Evolutionary conservation across 2,329 filamentous ascomycete species (phyloP), one percentile per base, ranked within the genome.

Genomic region (Pseudopithomyces maydicus): DNA sequence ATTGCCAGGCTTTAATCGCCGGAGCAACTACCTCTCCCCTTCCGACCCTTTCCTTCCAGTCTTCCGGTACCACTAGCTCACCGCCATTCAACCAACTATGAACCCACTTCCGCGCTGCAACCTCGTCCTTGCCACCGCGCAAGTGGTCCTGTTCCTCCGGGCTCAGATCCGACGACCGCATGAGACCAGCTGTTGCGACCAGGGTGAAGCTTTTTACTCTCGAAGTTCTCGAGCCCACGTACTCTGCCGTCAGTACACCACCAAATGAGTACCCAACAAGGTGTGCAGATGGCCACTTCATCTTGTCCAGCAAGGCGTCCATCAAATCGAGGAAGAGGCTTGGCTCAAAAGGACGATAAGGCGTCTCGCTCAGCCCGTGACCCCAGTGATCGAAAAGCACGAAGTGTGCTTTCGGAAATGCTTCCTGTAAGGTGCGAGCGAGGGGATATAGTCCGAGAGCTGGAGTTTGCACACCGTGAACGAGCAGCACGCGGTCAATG

Each of bases 241-340:
- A 85, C 0, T 73, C 73, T 0, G 73, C 74, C 0, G 77, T 72
- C 0, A 78, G 67, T 0, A 74, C 67, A 1, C 72, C 80, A 11
- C 83, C 83, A 49, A 85, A 83, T 0, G 82, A 84, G 61, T 73
- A 85, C 0, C 82, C 81, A 0, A 85, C 52, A 0, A 85, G 47
- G 62, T 84, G 80, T 0, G 74, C 78, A 17, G 69, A 58, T 0
- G 63, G 11, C 83, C 82, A 85, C 0, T 51, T 12, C 0, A 85
- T 57, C 2, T 74, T 64, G 1, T 65, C 67, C 3, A 85, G 60
- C 0, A 84, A 26, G 0, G 56, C 56, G 5, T 79, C 72, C 0
- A 85, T 52, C 2, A 81, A 63, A 0, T 15, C 15, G 44, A 81
- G 78, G 54, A 85, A 84, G 0, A 84, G 57, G 0, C 52, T 38